Evolutionary conservation across 495 filamentous ascomycete species (phyloP).

Genomic region (Trichoderma erinaceum): DNA sequence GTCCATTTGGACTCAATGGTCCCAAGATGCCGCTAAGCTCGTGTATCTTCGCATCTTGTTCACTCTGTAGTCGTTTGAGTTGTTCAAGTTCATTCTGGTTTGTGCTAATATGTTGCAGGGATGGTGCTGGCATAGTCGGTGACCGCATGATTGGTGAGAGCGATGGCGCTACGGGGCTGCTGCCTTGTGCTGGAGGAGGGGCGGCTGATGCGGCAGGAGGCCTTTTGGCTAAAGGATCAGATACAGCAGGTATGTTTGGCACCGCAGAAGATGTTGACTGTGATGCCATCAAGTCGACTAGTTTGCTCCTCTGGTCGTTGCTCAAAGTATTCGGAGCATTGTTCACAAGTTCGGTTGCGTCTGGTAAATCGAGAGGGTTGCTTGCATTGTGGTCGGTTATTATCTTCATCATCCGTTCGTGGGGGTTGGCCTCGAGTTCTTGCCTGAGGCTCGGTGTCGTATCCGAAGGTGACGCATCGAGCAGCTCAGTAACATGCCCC

Average conservation of each 20-base stretch:
- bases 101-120: constrained; percentile 55
- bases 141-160: constrained; percentile 51
- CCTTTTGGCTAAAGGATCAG: not conserved
- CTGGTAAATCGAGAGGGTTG: constrained; percentile 59
- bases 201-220: constrained; percentile 16
- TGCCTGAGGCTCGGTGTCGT: constrained; percentile 40
- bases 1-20: constrained; percentile 71
- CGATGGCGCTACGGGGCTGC: constrained; percentile 31
- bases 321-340: constrained; percentile 65
- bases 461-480: constrained; percentile 37
- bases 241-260: constrained; percentile 20
- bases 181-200: constrained; percentile 19
- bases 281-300: constrained; percentile 71
- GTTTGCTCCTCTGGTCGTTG: constrained; percentile 67
- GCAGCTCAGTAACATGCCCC: constrained; percentile 44
- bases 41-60: constrained; percentile 66
- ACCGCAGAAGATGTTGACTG: constrained; percentile 20
- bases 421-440: constrained; percentile 45
- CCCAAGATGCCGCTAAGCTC: constrained; percentile 63
- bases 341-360: constrained; percentile 52
- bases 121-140: constrained; percentile 44
- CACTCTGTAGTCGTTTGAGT: constrained; percentile 62
- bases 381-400: constrained; percentile 73
- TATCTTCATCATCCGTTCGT: constrained; percentile 78
- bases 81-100: constrained; percentile 68